Evolutionary conservation across 2,329 filamentous ascomycete genomes (phyloP).

Genomic region (Aspergillus felis): DNA sequence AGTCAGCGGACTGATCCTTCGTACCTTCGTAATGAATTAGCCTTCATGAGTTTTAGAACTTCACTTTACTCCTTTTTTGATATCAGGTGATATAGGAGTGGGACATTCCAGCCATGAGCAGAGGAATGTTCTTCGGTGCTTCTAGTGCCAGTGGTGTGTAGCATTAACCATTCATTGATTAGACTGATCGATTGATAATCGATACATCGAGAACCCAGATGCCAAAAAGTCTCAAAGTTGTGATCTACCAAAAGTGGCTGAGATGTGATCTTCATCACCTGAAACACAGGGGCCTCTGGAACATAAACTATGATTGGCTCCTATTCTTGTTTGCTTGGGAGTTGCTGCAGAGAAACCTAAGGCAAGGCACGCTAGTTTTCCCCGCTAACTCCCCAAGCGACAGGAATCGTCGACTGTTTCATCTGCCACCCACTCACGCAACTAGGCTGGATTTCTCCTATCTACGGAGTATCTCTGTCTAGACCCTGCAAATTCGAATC

Average conservation of each 20-base stretch:
- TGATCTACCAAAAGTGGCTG: constrained; percentile 4
- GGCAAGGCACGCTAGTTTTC: not conserved
- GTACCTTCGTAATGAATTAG: not conserved
- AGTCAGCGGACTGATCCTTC: not conserved
- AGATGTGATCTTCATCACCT: constrained; percentile 11
- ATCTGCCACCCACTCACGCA: not conserved
- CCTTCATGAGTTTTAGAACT: not conserved
- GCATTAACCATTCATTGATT: not conserved
- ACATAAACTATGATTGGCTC: not conserved
- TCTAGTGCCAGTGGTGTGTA: not conserved
- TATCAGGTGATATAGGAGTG: not conserved
- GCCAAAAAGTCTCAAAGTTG: not conserved
- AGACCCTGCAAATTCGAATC: no score
- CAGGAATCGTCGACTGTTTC: not conserved
- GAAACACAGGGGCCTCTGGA: not conserved
- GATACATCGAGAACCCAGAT: not conserved
- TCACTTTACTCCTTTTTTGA: not conserved
- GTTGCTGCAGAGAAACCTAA: not conserved
- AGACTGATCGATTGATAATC: not conserved
- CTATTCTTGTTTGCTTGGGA: not conserved
- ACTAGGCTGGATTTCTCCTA: no score
- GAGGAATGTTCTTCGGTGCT: constrained; percentile 3
- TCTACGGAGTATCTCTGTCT: no score
- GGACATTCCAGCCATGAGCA: not conserved
- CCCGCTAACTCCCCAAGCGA: not conserved